phyloP scores from a whole-genome alignment of 2,329 filamentous ascomycete species.

The Sporothrix curviconia region DNA sequence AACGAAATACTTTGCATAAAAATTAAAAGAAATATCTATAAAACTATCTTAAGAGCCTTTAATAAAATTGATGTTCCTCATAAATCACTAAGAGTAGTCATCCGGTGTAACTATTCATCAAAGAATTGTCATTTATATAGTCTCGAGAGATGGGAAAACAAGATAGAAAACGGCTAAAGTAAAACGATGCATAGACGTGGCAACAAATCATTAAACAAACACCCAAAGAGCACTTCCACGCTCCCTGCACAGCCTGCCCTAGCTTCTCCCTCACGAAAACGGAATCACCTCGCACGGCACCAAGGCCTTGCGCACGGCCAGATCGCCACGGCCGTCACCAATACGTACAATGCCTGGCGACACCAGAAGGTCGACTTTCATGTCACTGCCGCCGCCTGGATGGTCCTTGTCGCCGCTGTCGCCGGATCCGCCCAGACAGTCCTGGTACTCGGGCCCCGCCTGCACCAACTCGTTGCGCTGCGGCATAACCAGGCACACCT shows the following conservation, averaged over 20 bases:
- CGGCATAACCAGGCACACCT: conserved; percentile 5
- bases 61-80: neutral
- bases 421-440: conserved; percentile 6
- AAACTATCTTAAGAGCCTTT: neutral
- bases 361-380: conserved; percentile 15
- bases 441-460: conserved; percentile 15
- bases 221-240: neutral
- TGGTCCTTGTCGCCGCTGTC: conserved; percentile 3
- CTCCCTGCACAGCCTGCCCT: no score
- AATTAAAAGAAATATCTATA: neutral
- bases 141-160: no score
- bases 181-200: neutral
- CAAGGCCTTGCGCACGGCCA: conserved; percentile 6
- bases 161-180: no score
- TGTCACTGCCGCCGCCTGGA: neutral
- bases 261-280: neutral
- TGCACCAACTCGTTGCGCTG: conserved; percentile 1
- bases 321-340: conserved; percentile 16
- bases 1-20: neutral
- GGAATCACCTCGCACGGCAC: conserved; percentile 17
- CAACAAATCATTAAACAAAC: neutral
- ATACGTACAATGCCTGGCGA: conserved; percentile 15
- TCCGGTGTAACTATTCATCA: no score
- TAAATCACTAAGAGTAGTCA: no score
- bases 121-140: neutral